Evolutionary conservation across 1,284 basidiomycete species (phyloP).

Genomic region (Phellopilus nigrolimitatus): DNA sequence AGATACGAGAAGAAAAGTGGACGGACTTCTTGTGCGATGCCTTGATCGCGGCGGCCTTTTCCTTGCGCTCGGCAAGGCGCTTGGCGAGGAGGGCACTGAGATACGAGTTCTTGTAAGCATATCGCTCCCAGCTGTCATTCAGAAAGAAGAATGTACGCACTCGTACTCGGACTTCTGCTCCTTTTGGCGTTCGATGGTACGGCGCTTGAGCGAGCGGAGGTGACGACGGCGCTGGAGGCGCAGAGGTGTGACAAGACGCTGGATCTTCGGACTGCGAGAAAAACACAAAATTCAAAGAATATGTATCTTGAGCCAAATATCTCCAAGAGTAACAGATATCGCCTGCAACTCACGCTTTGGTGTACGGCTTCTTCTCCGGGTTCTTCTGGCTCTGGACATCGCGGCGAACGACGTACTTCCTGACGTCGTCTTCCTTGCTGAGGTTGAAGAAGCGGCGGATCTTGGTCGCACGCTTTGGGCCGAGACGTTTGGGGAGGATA

Average conservation of each 20-base stretch:
- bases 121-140: neutral
- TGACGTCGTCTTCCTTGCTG: conserved; percentile 96
- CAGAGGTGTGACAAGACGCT: conserved; percentile 88
- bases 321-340: neutral
- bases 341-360: conserved; percentile 80
- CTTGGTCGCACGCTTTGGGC: conserved; percentile 93
- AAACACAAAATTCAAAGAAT: neutral
- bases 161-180: conserved; percentile 94
- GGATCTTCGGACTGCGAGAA: conserved; percentile 69
- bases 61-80: conserved; percentile 17
- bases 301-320: neutral
- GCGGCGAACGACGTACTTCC: conserved; percentile 92
- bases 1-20: no score
- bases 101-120: no score
- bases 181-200: conserved; percentile 87
- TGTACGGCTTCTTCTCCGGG: conserved; percentile 91
- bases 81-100: conserved; percentile 12
- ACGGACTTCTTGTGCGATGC: conserved; percentile 20
- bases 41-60: conserved; percentile 20
- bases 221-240: conserved; percentile 97
- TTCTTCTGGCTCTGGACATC: conserved; percentile 91
- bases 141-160: conserved; percentile 34
- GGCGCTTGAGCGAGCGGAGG: conserved; percentile 85
- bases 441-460: conserved; percentile 99
- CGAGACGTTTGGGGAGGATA: conserved; percentile 92